Base-by-base conservation (phyloP, 2,329 filamentous ascomycete genomes). In the Catunica adiposa region DNA sequence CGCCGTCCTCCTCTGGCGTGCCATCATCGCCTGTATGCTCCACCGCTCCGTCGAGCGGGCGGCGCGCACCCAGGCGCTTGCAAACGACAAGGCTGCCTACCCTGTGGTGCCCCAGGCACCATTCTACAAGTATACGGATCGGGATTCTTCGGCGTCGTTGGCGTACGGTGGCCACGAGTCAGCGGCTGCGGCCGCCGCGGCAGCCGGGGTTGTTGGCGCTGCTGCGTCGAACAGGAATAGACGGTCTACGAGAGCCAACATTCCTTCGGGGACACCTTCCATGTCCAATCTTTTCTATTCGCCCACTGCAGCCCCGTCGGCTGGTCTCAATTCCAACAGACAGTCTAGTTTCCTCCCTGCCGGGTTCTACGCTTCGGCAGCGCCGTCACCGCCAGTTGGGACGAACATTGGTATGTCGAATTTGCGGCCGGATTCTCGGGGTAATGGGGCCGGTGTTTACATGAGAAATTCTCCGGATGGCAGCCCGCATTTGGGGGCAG, bases 41-140 rank as follows among this genome's bases (percentile, higher is more conserved):
- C 90, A 96, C 68, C 86, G 90, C 58, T 92, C 86, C 37, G 89
- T 97, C 58, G 85, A 86, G 66, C 84, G 83, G 61, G 88, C 90
- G 53, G 85, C 89, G n/a, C 73, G 83, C 65, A 79, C 82, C 47
- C 83, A 89, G 62, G 79, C 85, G 64, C 66, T 77, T 59, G 75
- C 78, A 55, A 85, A 86, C 66, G 77, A 79, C 65, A 90, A 90
- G 69, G 73, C 79, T 22, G 73, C 77, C 58, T 84, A 82, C 64
- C 77, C 73, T 14, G 69, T 73, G 44, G 73, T 77, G 17, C 71
- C 77, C 2, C 44, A 53, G 8, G 72, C 77, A 7, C 76, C 76
- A 7, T 81, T 82, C 62, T 83, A 83, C 69, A 82, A 82, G 63
- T 82, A 82, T 64, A 74, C 71, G 54, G 78, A 82, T 63, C 74